These are phyloP conservation scores for Chamaenerion angustifolium DNA, from an alignment of 345 rosid species.

Conservation along the genomic window DNA sequence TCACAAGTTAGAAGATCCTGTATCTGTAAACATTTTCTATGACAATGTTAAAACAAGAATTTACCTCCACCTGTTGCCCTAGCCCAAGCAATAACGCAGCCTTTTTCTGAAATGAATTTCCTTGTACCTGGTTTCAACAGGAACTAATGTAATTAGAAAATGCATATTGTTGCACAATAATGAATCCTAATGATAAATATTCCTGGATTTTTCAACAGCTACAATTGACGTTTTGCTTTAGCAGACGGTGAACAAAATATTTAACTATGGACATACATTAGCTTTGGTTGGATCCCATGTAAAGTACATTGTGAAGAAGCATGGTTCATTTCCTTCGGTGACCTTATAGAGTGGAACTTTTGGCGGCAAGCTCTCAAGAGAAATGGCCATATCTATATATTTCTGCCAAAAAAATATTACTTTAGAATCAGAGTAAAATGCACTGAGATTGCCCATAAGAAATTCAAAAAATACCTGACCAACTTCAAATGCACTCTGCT, in stretches of 20 bases:
- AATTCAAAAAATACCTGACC: conserved; percentile 54
- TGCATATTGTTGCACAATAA: no score
- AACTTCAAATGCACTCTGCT: conserved; percentile 72
- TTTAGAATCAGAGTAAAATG: conserved; percentile 12
- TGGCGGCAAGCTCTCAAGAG: conserved; percentile 67
- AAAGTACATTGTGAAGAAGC: conserved; percentile 79
- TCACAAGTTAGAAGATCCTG: not conserved
- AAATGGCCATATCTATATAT: conserved; percentile 58
- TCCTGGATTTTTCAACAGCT: no score
- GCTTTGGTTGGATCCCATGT: conserved; percentile 84
- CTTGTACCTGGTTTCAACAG: conserved; percentile 47
- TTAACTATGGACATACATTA: conserved; percentile 25
- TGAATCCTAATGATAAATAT: not conserved
- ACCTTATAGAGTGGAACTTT: conserved; percentile 78
- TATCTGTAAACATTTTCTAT: not conserved
- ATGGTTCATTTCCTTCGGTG: conserved; percentile 94
- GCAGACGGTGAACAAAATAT: not conserved
- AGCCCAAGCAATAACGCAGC: conserved; percentile 64
- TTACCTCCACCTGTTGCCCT: conserved; percentile 63
- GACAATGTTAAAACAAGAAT: conserved; percentile 2
- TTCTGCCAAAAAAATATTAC: conserved; percentile 34
- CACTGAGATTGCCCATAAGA: not conserved
- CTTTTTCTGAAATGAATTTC: conserved; percentile 95
- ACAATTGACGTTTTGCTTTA: no score
- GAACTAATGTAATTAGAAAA: conserved; percentile 4